Evolutionary conservation across 2,329 filamentous ascomycete genomes (phyloP).

Genomic region (Exophiala aquamarina): DNA sequence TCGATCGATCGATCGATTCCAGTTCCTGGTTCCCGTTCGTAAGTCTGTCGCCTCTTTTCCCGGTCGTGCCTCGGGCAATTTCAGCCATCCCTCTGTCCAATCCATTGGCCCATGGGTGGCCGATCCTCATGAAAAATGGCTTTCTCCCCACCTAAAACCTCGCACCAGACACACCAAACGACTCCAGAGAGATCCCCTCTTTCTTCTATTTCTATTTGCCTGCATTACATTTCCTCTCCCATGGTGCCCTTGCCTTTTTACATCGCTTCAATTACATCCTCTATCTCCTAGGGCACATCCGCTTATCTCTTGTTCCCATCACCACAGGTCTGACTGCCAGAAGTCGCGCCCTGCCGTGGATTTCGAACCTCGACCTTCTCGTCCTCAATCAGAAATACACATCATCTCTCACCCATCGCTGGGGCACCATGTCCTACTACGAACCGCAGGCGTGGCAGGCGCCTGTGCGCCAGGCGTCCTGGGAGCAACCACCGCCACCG

Average conservation of each 20-base stretch:
- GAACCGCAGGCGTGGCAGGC: constrained; percentile 66
- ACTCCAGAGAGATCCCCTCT: constrained; percentile 20
- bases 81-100: constrained; percentile 14
- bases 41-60: constrained; percentile 23
- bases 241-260: too few species aligned
- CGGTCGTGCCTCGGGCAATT: constrained; percentile 20
- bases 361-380: too few species aligned
- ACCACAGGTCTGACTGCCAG: too few species aligned
- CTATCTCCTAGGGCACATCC: too few species aligned
- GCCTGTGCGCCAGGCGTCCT: constrained; percentile 63
- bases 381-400: constrained; percentile 11
- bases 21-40: constrained; percentile 20
- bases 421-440: constrained; percentile 63
- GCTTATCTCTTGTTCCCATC: too few species aligned
- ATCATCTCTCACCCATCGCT: constrained; percentile 1
- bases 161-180: constrained; percentile 13
- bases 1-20: not conserved
- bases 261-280: too few species aligned
- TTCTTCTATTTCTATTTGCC: constrained; percentile 13
- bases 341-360: too few species aligned
- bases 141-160: constrained; percentile 22
- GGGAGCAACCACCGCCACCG: constrained; percentile 71
- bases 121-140: constrained; percentile 25
- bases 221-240: too few species aligned
- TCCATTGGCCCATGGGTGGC: constrained; percentile 22